Evolutionary conservation across 2,329 filamentous ascomycete species (phyloP), one percentile per base, ranked within the genome.

Genomic region (Curvularia sp.): DNA sequence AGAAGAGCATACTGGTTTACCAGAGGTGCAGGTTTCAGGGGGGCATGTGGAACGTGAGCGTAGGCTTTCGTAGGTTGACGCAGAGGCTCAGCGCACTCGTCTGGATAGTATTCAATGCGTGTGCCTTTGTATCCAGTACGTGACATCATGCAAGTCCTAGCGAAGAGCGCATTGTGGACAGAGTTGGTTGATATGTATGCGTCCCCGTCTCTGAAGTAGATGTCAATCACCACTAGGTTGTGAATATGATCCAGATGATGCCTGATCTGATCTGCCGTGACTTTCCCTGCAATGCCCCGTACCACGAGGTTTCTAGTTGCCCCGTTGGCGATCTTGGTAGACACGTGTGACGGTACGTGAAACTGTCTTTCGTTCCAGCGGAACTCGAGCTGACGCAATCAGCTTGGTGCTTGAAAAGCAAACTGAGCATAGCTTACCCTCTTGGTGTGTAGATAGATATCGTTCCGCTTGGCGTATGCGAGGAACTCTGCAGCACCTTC

Each of bases 211-310:
- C 78, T 75, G 73, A 90, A 89, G 49, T 64, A 62, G 43, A 95
- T 78, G 42, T 84, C 84, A 68, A 95, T 81, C 10, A 96, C 84
- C 21, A 89, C 80, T 1, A 96, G 82, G 61, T 91, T 91, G 79
- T 94, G 88, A 59, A 96, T 94, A 72, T 96, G 92, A 23, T 93
- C 89, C 36, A 95, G 82, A 67, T 96, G 90, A 4, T 88, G 83
- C 10, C 89, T 86, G 62, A 96, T 86, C 15, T 78, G 77, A 7
- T 84, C 78, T 64, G 88, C 88, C 0, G 87, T 92, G 64, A 90
- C 52, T 79, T 83, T 52, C 79, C 79, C 65, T 81, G 66, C 61
- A 18, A 84, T 85, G 9, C 83, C 83, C 56, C 84, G 84, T 41
- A 96, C 84, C 19, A 93, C 78, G 36, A 96, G 75, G 67, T 94